Percentiles rank a stretch among this genome's conserved stretches.
These are phyloP conservation scores for Lactifluus subvellereus DNA, from an alignment of 768 basidiomycete genomes.

Conservation along the genomic window DNA sequence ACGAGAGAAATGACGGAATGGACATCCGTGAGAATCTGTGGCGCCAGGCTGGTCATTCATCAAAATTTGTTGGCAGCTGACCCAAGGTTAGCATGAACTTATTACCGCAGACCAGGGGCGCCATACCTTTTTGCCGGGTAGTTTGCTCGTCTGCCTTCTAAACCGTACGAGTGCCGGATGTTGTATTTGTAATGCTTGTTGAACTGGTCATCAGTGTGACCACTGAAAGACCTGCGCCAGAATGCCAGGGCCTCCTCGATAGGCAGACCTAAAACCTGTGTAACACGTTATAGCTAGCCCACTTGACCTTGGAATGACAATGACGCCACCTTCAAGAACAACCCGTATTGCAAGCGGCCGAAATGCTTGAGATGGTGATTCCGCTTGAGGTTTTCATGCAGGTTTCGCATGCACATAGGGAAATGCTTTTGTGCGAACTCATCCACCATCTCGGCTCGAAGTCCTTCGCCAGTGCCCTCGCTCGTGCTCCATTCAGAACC, in stretches of 20 bases:
- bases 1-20: conserved; percentile 81
- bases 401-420: conserved; percentile 90
- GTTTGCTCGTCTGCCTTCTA: conserved; percentile 92
- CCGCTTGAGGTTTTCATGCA: conserved; percentile 71
- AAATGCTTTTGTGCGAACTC: conserved; percentile 82
- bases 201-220: conserved; percentile 87
- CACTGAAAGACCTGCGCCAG: conserved; percentile 84
- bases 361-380: conserved; percentile 90
- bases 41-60: conserved; percentile 60
- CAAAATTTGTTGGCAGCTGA: conserved; percentile 87
- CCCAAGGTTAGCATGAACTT: background rate
- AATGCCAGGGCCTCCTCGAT: conserved; percentile 91
- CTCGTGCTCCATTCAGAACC: conserved; percentile 71
- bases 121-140: conserved; percentile 86
- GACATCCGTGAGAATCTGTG: conserved; percentile 78
- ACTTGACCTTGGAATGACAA: background rate
- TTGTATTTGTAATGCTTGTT: conserved; percentile 98
- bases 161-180: conserved; percentile 89
- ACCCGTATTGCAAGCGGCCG: conserved; percentile 82
- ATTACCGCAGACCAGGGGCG: background rate
- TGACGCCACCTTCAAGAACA: conserved; percentile 85
- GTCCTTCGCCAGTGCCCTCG: conserved; percentile 50
- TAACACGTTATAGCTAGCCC: background rate
- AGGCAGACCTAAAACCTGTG: conserved; percentile 82
- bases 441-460: conserved; percentile 94